Percentiles rank a stretch among this genome's conserved stretches.
phyloP scores from a whole-genome alignment of 2,329 filamentous ascomycete species.

The Botrytis aclada region DNA sequence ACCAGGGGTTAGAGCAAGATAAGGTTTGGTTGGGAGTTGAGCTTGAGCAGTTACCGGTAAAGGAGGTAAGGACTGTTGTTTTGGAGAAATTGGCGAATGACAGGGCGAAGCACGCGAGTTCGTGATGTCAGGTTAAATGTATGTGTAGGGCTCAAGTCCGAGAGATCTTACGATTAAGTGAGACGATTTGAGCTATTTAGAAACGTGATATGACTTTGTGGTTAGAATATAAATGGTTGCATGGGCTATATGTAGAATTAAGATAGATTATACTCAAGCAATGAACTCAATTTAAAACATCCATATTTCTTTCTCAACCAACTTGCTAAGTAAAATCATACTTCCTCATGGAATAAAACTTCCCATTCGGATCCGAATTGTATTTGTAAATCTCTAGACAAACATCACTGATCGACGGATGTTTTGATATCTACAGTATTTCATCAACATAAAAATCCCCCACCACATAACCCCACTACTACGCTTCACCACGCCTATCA shows the following conservation, averaged over 20 bases:
- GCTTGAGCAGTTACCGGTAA: constrained; percentile 53
- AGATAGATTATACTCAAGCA: neutral
- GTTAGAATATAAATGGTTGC: neutral
- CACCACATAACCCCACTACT: neutral
- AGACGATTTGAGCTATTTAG: neutral
- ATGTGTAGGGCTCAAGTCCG: neutral
- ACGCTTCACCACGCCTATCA: constrained; percentile 10
- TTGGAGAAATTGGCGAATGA: constrained; percentile 28
- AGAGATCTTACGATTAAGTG: neutral
- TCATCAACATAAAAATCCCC: neutral
- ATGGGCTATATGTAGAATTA: neutral
- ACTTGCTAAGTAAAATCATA: neutral
- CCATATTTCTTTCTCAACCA: neutral
- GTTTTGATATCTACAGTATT: neutral
- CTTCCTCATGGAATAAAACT: neutral
- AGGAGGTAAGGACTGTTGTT: constrained; percentile 54
- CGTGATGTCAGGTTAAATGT: neutral
- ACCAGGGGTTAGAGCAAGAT: constrained; percentile 36
- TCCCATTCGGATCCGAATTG: neutral
- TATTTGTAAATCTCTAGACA: neutral
- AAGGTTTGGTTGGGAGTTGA: constrained; percentile 54
- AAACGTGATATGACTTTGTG: neutral
- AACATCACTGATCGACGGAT: neutral
- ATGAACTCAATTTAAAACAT: neutral
- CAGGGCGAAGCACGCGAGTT: neutral